Percentiles rank a stretch among this genome's conserved stretches.
These are phyloP conservation scores for Zygosaccharomyces siamensis DNA, from an alignment of 805 yeast genomes.

Conservation along the genomic window DNA sequence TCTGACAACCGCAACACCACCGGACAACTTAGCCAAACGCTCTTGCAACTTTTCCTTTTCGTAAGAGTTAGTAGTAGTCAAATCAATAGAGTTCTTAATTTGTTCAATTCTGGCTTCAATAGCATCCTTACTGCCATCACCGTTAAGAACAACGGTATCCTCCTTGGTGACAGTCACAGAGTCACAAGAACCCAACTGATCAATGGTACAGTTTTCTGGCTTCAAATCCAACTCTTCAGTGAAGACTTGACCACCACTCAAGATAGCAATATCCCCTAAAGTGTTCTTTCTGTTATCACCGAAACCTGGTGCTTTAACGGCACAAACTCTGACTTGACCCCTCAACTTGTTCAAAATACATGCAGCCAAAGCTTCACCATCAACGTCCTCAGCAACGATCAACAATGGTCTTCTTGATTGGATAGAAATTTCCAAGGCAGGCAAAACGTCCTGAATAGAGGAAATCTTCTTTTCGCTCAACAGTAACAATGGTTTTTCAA, in stretches of 20 bases:
- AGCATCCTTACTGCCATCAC: slow-evolving; percentile 80
- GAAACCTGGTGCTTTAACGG: slow-evolving; percentile 98
- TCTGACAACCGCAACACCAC: slow-evolving; percentile 97
- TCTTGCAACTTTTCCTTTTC: slow-evolving; percentile 96
- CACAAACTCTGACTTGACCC: slow-evolving; percentile 97
- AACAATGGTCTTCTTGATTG: slow-evolving; percentile 89
- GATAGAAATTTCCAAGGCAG: slow-evolving; percentile 89
- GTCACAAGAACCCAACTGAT: slow-evolving; percentile 86
- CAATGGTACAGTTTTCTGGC: slow-evolving; percentile 90
- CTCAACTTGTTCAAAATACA: slow-evolving; percentile 94
- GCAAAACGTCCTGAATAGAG: slow-evolving; percentile 83
- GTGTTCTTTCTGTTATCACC: slow-evolving; percentile 98
- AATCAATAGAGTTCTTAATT: slow-evolving; percentile 76
- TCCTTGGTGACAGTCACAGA: slow-evolving; percentile 90
- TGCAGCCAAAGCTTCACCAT: slow-evolving; percentile 98
- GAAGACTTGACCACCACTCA: slow-evolving; percentile 81
- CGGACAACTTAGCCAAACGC: slow-evolving; percentile 92
- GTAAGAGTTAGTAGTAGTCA: slow-evolving; percentile 70
- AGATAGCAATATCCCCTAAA: slow-evolving; percentile 89
- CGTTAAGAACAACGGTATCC: slow-evolving; percentile 90
- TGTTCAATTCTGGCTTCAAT: slow-evolving; percentile 88
- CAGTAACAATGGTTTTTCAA: slow-evolving; percentile 85
- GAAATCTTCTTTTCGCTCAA: slow-evolving; percentile 91
- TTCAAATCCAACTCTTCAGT: slow-evolving; percentile 93
- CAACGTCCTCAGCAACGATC: slow-evolving; percentile 91